Evolutionary conservation across 495 filamentous ascomycete genomes (phyloP).

Genomic region (Aspergillus baeticus): DNA sequence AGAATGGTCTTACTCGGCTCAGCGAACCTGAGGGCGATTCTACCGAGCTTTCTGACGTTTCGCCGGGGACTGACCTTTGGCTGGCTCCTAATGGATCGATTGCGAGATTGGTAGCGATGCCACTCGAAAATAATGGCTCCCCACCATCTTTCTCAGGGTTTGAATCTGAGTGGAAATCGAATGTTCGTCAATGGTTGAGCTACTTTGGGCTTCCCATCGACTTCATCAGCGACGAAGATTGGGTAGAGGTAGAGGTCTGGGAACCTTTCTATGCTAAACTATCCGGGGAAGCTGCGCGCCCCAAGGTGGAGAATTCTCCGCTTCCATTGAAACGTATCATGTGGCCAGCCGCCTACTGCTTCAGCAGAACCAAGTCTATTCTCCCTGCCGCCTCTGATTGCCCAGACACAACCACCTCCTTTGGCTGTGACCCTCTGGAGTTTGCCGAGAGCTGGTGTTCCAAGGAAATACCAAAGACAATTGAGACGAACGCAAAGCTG

Average conservation of each 20-base stretch:
- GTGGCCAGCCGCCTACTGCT: slow-evolving; percentile 50
- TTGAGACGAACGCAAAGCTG: slow-evolving; percentile 24
- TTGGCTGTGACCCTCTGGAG: slow-evolving; percentile 56
- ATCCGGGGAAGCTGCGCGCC: slow-evolving; percentile 36
- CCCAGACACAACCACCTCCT: slow-evolving; percentile 3
- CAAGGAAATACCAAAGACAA: slow-evolving; percentile 28
- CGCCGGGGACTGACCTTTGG: slow-evolving; percentile 45
- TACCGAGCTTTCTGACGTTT: slow-evolving; percentile 18
- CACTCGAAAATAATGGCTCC: slow-evolving; percentile 19
- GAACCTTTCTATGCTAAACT: slow-evolving; percentile 46
- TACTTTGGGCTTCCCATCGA: slow-evolving; percentile 40
- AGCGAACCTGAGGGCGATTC: slow-evolving; percentile 22
- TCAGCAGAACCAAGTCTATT: slow-evolving; percentile 33
- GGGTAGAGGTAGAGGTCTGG: slow-evolving; percentile 49
- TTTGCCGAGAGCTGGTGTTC: slow-evolving; percentile 69
- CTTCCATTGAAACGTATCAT: slow-evolving; percentile 46
- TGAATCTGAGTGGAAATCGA: slow-evolving; percentile 34
- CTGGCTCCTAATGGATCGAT: slow-evolving; percentile 49
- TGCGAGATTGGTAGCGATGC: slow-evolving; percentile 38
- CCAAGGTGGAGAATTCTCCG: slow-evolving; percentile 34
- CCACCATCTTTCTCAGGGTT: slow-evolving; percentile 18
- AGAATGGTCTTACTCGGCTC: slow-evolving; percentile 38
- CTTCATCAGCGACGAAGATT: slow-evolving; percentile 35
- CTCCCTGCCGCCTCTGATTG: slow-evolving; percentile 14
- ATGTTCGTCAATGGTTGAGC: slow-evolving; percentile 39